Conservation (phyloP, 2,329 filamentous ascomycete genomes). For the Aspergillus flavus region DNA sequence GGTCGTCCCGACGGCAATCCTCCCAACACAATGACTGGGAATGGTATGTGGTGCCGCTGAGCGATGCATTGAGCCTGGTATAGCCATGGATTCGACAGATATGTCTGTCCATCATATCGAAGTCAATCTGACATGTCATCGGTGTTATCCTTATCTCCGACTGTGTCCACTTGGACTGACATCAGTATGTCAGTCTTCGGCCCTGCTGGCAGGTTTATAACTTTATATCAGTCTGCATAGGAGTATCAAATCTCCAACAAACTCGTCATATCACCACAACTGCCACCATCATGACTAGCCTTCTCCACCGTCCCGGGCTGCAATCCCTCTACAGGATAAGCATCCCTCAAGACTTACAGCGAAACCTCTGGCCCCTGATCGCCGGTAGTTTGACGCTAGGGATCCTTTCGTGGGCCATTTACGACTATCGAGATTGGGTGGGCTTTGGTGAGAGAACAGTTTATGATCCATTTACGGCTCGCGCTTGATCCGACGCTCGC, state of each 20-base stretch:
- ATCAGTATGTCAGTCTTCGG: neutral
- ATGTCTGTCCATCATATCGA: neutral
- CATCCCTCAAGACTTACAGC: neutral
- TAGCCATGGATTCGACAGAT: neutral
- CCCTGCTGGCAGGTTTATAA: no score
- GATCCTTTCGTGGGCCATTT: neutral
- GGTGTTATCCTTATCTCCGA: neutral
- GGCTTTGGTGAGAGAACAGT: neutral
- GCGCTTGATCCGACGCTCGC: neutral
- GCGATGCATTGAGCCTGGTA: slow-evolving; percentile 8
- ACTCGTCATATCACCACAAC: neutral
- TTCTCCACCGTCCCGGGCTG: neutral
- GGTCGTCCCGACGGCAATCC: neutral
- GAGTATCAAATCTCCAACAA: neutral
- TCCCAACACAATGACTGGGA: slow-evolving; percentile 11
- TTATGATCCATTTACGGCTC: neutral
- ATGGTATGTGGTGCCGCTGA: slow-evolving; percentile 9
- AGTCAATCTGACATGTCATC: no score
- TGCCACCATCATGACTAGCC: neutral
- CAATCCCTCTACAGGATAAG: neutral
- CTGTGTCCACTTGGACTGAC: no score
- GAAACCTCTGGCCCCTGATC: neutral
- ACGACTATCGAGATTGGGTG: neutral
- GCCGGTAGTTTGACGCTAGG: no score
- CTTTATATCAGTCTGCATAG: neutral